Conservation (phyloP, 2,329 filamentous ascomycete genomes). For the Ophiostoma australiae region DNA sequence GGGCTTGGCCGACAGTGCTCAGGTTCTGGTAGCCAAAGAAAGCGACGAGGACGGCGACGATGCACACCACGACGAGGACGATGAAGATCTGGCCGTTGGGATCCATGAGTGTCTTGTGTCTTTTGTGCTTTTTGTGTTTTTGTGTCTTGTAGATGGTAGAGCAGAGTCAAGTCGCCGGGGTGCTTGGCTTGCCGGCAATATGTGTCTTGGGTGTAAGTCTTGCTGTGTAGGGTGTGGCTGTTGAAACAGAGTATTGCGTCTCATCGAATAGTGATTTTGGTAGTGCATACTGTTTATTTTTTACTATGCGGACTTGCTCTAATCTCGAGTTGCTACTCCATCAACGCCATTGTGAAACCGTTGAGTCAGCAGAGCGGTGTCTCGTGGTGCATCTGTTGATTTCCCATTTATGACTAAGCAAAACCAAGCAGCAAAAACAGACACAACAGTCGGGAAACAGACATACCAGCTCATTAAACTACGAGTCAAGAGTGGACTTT, state of each 20-base stretch:
- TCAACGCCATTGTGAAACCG: slow-evolving; percentile 3
- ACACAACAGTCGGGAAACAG: not conserved
- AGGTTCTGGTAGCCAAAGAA: slow-evolving; percentile 31
- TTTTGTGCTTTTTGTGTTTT: not conserved
- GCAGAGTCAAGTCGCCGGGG: not conserved
- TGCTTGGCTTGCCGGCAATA: not conserved
- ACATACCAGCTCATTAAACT: not conserved
- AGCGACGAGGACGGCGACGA: slow-evolving; percentile 25
- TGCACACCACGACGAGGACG: slow-evolving; percentile 31
- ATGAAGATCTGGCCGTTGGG: slow-evolving; percentile 33
- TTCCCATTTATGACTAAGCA: not conserved
- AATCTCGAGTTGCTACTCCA: not conserved
- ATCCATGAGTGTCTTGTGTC: slow-evolving; percentile 22
- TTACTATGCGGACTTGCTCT: not conserved
- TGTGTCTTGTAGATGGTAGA: not conserved
- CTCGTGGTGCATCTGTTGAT: not conserved
- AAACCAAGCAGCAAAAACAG: too few relatives aligned
- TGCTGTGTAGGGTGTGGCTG: not conserved
- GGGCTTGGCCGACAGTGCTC: slow-evolving; percentile 29
- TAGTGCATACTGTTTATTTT: not conserved
- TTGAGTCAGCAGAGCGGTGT: not conserved
- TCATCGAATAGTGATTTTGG: not conserved
- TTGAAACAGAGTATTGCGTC: not conserved
- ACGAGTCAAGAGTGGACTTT: slow-evolving; percentile 19
- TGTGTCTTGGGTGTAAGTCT: not conserved